Evolutionary conservation across 345 rosid species (phyloP).

Genomic region (Ceriops tagal): DNA sequence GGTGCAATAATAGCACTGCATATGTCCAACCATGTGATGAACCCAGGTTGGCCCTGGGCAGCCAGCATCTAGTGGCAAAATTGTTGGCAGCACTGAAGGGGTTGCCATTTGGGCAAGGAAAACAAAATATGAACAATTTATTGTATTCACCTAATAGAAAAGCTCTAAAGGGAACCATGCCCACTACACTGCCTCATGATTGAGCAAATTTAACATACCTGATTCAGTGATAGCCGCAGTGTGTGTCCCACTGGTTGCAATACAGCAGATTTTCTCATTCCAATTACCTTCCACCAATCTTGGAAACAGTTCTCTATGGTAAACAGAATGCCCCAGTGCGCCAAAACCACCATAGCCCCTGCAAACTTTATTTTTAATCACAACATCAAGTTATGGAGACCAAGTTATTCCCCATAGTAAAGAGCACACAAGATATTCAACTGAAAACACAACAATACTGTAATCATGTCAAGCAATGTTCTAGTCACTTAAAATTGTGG

Average conservation of each 20-base stretch:
- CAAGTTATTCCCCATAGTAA: no score
- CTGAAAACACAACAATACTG: neutral
- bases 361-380: constrained; percentile 48
- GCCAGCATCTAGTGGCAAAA: no score
- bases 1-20: no score
- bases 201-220: constrained; percentile 38
- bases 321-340: constrained; percentile 89
- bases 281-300: constrained; percentile 74
- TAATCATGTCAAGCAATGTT: neutral
- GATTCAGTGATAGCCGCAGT: constrained; percentile 78
- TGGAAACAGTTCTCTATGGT: constrained; percentile 75
- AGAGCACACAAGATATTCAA: neutral
- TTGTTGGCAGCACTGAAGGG: neutral
- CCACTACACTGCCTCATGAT: neutral
- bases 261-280: constrained; percentile 46
- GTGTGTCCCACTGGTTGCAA: constrained; percentile 84
- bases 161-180: neutral
- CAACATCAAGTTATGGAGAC: constrained; percentile 13
- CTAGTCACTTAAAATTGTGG: neutral
- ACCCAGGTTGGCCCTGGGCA: no score
- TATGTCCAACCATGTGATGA: no score
- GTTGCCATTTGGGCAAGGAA: neutral
- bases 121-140: neutral
- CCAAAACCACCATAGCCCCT: constrained; percentile 99
- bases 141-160: no score